Evolutionary conservation across 2,329 filamentous ascomycete species (phyloP), one percentile per base, ranked within the genome.

Genomic region (Arachnomyces sp.): DNA sequence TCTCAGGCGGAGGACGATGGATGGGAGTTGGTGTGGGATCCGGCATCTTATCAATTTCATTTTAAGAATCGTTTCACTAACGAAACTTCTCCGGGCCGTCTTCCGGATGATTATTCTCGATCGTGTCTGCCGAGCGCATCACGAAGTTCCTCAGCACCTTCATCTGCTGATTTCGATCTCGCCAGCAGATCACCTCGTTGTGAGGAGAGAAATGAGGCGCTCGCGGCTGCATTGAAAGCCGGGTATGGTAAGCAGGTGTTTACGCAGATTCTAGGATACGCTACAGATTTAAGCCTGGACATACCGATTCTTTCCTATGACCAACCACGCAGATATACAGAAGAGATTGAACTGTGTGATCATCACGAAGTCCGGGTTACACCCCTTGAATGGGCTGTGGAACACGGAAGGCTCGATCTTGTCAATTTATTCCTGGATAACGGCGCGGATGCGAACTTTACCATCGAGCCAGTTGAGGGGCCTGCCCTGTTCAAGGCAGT

Each of bases 401-500:
- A 44, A 31, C 42, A 44, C 31, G 38, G 42, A 34, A 42, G 40
- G n/a, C 31, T 42, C 16, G 36, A 35, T 44, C 38, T 45, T 15
- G 44, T 47, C n/a, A 40, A 42, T 13, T 29, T 47, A 18, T 44
- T 47, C 33, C 44, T 47, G 28, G 44, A 41, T 16, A 41, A 44
- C 32, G 44, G 44, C 14, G 44, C 44, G 17, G 34, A 46, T 36
- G 43, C 42, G 17, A 41, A 42, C 20, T 33, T 28, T 28, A 38
- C 40, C n/a, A 36, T 36, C 30, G 43, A 42, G 28, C 28, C 28
- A 32, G 38, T 18, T 12, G 13, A 41, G 33, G 39, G 40, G 16
- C 37, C 39, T 40, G 38, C 45, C 18, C 42, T 47, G 30, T 34
- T 45, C 31, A 44, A 34, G 32, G 47, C 45, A 44, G 43, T 49